Evolutionary conservation across 257 asterid species (phyloP).

Genomic region (Paulownia fortunei): DNA sequence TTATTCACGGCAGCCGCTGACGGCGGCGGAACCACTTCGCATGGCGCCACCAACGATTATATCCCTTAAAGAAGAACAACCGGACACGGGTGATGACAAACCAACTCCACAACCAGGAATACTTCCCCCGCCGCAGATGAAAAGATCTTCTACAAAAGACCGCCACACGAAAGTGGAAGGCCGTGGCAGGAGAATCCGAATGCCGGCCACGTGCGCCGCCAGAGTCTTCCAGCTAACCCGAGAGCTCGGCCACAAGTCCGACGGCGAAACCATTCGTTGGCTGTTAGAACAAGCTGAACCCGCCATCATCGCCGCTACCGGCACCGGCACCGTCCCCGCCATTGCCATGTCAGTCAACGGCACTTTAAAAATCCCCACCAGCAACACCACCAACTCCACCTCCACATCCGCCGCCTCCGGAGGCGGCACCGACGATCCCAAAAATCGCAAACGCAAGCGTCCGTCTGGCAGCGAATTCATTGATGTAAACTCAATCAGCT

Average conservation of each 20-base stretch:
- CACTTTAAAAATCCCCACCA: slow-evolving; percentile 58
- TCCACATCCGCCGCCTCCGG: slow-evolving; percentile 11
- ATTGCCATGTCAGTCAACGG: slow-evolving; percentile 77
- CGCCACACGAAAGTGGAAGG: slow-evolving; percentile 76
- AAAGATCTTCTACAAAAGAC: slow-evolving; percentile 60
- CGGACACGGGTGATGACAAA: slow-evolving; percentile 35
- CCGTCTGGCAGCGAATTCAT: slow-evolving; percentile 32
- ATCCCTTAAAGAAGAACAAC: slow-evolving; percentile 49
- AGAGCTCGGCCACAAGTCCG: slow-evolving; percentile 83
- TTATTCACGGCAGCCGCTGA: slow-evolving; percentile 22
- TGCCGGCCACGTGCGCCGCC: slow-evolving; percentile 84
- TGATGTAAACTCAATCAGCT: slow-evolving; percentile 33
- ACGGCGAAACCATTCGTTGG: slow-evolving; percentile 85
- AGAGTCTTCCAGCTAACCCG: slow-evolving; percentile 77
- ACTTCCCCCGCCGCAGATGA: slow-evolving; percentile 38
- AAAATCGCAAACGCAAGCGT: slow-evolving; percentile 45
- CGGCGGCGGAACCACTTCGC: slow-evolving; percentile 42
- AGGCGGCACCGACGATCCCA: slow-evolving; percentile 6
- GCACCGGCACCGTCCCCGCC: slow-evolving; percentile 76
- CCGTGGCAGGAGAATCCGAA: slow-evolving; percentile 74
- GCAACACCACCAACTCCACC: slow-evolving; percentile 18
- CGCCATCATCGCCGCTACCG: slow-evolving; percentile 70
- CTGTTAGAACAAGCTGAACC: slow-evolving; percentile 73
- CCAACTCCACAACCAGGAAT: slow-evolving; percentile 12
- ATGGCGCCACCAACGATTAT: slow-evolving; percentile 36